phyloP scores from a whole-genome alignment of 73 alveolate genomes.

The Durusdinium trenchii region DNA sequence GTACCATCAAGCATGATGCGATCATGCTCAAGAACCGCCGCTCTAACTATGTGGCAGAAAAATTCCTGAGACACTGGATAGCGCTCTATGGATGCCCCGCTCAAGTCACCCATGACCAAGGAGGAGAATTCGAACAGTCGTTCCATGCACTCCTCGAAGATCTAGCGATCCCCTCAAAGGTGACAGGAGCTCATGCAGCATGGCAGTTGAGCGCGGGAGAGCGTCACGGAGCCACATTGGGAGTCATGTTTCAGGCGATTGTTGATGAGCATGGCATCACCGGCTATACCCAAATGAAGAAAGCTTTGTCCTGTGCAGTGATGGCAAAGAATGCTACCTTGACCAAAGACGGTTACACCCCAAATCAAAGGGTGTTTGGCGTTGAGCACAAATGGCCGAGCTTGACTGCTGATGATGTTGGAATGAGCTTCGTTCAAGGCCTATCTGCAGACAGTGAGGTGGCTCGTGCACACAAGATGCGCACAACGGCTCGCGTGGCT shows the following conservation, averaged over 20 bases:
- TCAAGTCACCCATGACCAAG: conserved; percentile 12
- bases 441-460: too few species aligned
- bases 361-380: too few species aligned
- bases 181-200: not conserved
- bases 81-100: not conserved
- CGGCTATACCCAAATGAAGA: not conserved
- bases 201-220: not conserved
- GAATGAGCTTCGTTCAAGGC: too few species aligned
- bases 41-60: not conserved
- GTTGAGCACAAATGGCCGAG: too few species aligned
- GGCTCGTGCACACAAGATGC: too few species aligned
- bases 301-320: not conserved
- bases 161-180: not conserved
- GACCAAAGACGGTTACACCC: not conserved
- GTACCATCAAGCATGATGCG: not conserved
- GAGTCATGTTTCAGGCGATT: not conserved
- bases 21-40: not conserved
- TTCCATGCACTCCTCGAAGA: not conserved
- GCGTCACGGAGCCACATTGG: not conserved
- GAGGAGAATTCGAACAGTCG: conserved; percentile 1
- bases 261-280: not conserved
- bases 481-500: too few species aligned
- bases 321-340: not conserved
- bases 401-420: too few species aligned
- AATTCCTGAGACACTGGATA: conserved; percentile 24